Evolutionary conservation across 176 grass and related monocot genomes (phyloP).

Genomic region (Aegilops longissima): DNA sequence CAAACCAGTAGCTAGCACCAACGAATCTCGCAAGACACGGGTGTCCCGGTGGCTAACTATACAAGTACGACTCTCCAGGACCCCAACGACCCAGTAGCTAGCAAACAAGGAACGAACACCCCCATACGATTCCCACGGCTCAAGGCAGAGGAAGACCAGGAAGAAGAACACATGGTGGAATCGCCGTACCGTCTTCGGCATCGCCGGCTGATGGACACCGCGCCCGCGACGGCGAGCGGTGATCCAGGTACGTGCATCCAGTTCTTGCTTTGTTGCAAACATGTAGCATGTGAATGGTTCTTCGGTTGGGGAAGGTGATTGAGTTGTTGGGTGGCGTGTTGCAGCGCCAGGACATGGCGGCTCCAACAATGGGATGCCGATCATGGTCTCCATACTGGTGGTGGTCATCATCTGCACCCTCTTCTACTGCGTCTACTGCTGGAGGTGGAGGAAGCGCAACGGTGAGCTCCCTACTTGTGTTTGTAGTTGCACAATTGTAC

Average conservation of each 20-base stretch:
- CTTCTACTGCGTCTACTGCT: constrained; percentile 86
- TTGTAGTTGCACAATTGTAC: no score
- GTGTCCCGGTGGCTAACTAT: constrained; percentile 1
- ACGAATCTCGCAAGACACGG: neutral
- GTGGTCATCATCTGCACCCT: constrained; percentile 61
- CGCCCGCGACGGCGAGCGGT: neutral
- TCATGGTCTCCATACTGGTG: constrained; percentile 74
- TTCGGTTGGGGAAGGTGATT: neutral
- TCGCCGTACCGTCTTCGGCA: constrained; percentile 20
- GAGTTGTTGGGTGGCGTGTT: neutral
- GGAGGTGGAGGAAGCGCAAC: constrained; percentile 96
- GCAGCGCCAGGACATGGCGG: constrained; percentile 33
- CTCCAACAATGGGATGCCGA: constrained; percentile 49
- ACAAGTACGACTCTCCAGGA: constrained; percentile 4
- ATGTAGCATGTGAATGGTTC: no score
- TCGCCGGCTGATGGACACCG: constrained; percentile 47
- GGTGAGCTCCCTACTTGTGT: constrained; percentile 33
- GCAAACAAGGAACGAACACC: constrained; percentile 3
- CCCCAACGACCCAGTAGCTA: constrained; percentile 25
- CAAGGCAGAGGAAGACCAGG: constrained; percentile 6
- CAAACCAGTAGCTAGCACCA: constrained; percentile 22
- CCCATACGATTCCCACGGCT: constrained; percentile 13
- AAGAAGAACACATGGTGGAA: neutral
- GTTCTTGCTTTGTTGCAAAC: neutral
- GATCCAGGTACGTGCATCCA: neutral